Conservation (phyloP, 768 basidiomycete genomes). For the Nidularia sp. region DNA sequence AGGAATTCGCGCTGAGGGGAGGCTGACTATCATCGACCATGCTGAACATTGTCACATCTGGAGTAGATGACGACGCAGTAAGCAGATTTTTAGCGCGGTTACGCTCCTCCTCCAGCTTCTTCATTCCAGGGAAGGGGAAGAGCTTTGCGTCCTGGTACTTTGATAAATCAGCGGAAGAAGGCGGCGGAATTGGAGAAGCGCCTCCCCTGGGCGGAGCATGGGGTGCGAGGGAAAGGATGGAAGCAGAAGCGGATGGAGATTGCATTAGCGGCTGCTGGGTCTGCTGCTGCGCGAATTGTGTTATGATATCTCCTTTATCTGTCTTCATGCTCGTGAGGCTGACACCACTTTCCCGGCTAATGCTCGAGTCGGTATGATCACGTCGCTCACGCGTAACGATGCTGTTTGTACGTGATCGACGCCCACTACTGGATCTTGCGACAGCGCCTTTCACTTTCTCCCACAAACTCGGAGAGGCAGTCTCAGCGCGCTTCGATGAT, state of each 20-base stretch:
- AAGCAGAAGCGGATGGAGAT: slow-evolving; percentile 65
- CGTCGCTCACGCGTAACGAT: slow-evolving; percentile 62
- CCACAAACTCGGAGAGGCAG: slow-evolving; percentile 57
- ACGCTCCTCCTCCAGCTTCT: slow-evolving; percentile 71
- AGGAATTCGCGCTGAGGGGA: slow-evolving; percentile 39
- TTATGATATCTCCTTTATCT: slow-evolving; percentile 42
- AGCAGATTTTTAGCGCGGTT: slow-evolving; percentile 51
- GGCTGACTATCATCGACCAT: slow-evolving; percentile 45
- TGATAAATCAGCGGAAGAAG: slow-evolving; percentile 63
- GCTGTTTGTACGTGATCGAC: slow-evolving; percentile 79
- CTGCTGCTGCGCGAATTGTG: slow-evolving; percentile 30
- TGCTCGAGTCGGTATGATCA: slow-evolving; percentile 66
- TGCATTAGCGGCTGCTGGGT: slow-evolving; percentile 46
- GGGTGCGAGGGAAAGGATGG: slow-evolving; percentile 60
- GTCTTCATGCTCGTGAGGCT: slow-evolving; percentile 62
- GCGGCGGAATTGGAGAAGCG: slow-evolving; percentile 76
- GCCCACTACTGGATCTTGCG: slow-evolving; percentile 61
- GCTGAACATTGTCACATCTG: slow-evolving; percentile 37
- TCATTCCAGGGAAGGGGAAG: slow-evolving; percentile 87
- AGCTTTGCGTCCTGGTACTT: slow-evolving; percentile 80
- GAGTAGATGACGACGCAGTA: slow-evolving; percentile 38
- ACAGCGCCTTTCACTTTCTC: slow-evolving; percentile 70
- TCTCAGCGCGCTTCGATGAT: slow-evolving; percentile 55
- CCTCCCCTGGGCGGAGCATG: slow-evolving; percentile 51
- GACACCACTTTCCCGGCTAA: slow-evolving; percentile 73